Base-by-base conservation (phyloP, 805 yeast genomes). In the Yarrowia osloensis region DNA sequence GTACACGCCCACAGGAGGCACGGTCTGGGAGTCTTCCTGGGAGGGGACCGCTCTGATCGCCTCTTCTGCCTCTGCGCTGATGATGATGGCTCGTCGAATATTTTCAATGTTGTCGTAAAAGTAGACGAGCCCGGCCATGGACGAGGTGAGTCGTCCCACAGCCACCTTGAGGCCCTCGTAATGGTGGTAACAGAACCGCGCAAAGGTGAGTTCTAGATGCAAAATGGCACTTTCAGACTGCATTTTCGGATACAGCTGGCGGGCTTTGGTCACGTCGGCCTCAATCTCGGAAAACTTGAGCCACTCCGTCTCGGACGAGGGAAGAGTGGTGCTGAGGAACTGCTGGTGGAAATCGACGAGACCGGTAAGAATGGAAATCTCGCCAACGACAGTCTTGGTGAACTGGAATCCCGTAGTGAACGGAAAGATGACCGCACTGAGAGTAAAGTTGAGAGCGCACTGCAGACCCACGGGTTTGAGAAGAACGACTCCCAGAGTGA, bases 191-290 rank as follows among this genome's bases (percentile, higher is more conserved):
- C 28, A 39, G 26, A 63, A 50, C 3, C 67, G 46, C 9, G 67
- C 26, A 17, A 47, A 63, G 0, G 67, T 21, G 15, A 63, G 24
- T 11, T 63, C 67, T 3, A 71, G 39, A 37, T 75, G 78, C 6
- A 72, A 22, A 2, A 59, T 28, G 2, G 67, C 49, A 15, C 71
- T 65, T n/a, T 67, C 68, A 29, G 68, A 68, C 19, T 74, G 73
- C 22, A 70, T 40, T 1, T 68, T 72, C 24, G 71, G 69, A 28
- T 59, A 63, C 50, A 35, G 54, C 35, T 40, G 39, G 2, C 67
- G 42, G 1, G 67, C 68, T 6, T 39, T 55, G 46, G 47, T 28
- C 11, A 50, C 35, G 21, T 47, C 57, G 2, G 42, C 61, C 9
- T 39, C 63, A n/a, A 50, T 66, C 13, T 49, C 31, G 1, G 54